Conservation (phyloP, 768 basidiomycete species). For the Termitomyces sp. region DNA sequence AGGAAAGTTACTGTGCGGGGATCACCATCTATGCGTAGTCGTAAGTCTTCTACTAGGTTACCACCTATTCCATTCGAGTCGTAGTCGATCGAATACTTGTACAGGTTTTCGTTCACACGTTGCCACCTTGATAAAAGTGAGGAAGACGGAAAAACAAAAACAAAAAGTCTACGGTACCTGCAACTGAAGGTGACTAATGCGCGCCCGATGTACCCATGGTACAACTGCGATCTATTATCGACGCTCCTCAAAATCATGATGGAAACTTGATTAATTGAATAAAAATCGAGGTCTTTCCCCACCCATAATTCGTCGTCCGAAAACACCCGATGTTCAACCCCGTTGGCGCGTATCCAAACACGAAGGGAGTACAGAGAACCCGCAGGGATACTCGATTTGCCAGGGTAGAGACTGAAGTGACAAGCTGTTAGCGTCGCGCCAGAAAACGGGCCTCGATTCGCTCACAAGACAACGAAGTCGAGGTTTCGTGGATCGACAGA, state of each 20-base stretch:
- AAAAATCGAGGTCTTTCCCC: conserved; percentile 61
- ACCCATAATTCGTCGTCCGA: conserved; percentile 62
- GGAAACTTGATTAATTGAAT: conserved; percentile 47
- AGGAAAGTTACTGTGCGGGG: conserved; percentile 49
- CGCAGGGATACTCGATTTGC: conserved; percentile 48
- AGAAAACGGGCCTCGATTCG: conserved; percentile 5
- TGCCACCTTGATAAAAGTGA: conserved; percentile 39
- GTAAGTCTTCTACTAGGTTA: conserved; percentile 45
- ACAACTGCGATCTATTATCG: conserved; percentile 41
- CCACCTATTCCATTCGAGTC: conserved; percentile 58
- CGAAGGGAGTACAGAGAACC: conserved; percentile 52
- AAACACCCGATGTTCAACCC: conserved; percentile 60
- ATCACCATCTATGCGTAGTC: conserved; percentile 48
- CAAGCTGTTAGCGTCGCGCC: conserved; percentile 3
- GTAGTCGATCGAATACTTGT: conserved; percentile 57
- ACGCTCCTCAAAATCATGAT: conserved; percentile 43
- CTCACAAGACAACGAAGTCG: conserved; percentile 60
- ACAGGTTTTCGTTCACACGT: conserved; percentile 34
- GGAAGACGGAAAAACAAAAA: background rate
- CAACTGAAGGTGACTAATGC: conserved; percentile 52
- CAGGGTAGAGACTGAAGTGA: conserved; percentile 49
- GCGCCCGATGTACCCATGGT: conserved; percentile 50
- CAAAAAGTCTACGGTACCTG: conserved; percentile 28
- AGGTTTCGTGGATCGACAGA: conserved; percentile 47
- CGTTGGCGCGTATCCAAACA: conserved; percentile 55